A percentile compares a stretch with the other conserved stretches of the same genome.
phyloP scores from a whole-genome alignment of 805 yeast species.

The Grigorovia jiainica region DNA sequence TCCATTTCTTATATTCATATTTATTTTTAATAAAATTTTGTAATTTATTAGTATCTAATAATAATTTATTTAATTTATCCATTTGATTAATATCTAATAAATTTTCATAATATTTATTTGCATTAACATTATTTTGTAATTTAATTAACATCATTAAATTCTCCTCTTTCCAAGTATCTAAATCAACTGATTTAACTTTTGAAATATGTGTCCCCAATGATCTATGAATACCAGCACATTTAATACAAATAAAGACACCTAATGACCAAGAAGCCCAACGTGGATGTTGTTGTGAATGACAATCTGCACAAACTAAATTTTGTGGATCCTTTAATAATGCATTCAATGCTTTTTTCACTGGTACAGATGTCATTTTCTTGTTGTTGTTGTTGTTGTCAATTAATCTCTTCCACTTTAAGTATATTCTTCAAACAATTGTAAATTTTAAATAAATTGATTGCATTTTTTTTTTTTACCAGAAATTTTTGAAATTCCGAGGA shows the following conservation, averaged over 20 bases:
- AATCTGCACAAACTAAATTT: conserved; percentile 81
- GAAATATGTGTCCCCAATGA: conserved; percentile 94
- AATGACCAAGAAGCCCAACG: conserved; percentile 97
- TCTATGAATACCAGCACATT: conserved; percentile 94
- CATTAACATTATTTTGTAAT: conserved; percentile 71
- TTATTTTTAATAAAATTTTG: conserved; percentile 87
- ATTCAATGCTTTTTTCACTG: conserved; percentile 47
- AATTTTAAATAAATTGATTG: no score
- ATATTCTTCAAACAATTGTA: no score
- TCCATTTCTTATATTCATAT: conserved; percentile 89
- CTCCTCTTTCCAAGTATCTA: conserved; percentile 94
- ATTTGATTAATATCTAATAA: conserved; percentile 31
- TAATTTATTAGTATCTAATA: conserved; percentile 70
- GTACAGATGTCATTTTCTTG: conserved; percentile 4
- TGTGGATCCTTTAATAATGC: conserved; percentile 66
- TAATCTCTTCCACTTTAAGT: no score
- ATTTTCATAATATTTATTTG: conserved; percentile 79
- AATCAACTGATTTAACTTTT: conserved; percentile 84
- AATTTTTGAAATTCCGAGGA: no score
- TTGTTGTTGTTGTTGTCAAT: no score
- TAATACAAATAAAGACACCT: conserved; percentile 86
- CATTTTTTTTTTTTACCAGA: no score
- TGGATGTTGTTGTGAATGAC: conserved; percentile 83
- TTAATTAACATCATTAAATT: conserved; percentile 71
- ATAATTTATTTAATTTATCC: conserved; percentile 15